These are phyloP conservation scores for Leishmania tarentolae DNA, from an alignment of 208 protist species.

Conservation along the genomic window DNA sequence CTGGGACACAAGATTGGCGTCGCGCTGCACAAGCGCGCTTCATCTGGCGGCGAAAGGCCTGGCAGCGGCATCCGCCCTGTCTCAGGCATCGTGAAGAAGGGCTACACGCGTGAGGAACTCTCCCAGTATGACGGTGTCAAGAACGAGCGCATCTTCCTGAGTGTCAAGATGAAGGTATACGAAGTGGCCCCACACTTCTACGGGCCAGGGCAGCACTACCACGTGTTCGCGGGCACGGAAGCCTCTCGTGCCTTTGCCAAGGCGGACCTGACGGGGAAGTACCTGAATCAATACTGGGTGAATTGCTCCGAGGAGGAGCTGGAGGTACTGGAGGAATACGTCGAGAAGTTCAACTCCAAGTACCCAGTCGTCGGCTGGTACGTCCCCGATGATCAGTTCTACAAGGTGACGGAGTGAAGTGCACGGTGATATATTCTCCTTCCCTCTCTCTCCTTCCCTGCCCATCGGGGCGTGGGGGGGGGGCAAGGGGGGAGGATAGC, in stretches of 20 bases:
- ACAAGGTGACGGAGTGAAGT: constrained; percentile 37
- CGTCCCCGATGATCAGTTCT: constrained; percentile 67
- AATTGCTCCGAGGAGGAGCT: constrained; percentile 73
- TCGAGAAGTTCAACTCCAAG: constrained; percentile 72
- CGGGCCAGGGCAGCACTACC: constrained; percentile 76
- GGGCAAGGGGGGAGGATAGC: not conserved
- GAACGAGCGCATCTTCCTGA: constrained; percentile 66
- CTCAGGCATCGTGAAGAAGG: constrained; percentile 34
- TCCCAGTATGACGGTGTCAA: constrained; percentile 68
- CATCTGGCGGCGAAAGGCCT: not conserved
- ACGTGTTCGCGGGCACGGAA: constrained; percentile 82
- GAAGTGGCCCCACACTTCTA: constrained; percentile 88
- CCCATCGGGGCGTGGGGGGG: too few relatives aligned
- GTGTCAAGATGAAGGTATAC: constrained; percentile 83
- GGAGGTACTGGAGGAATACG: constrained; percentile 68
- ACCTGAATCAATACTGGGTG: constrained; percentile 81
- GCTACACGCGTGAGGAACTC: constrained; percentile 76
- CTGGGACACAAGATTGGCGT: constrained; percentile 13
- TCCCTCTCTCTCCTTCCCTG: not conserved
- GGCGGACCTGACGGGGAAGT: constrained; percentile 50
- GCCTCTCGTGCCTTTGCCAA: constrained; percentile 69
- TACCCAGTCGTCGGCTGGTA: constrained; percentile 89
- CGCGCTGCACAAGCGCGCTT: constrained; percentile 10
- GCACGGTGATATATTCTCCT: not conserved
- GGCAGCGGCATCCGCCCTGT: constrained; percentile 63